These are phyloP conservation scores for Mucor piriformis DNA, from an alignment of 371 early-diverging fungal species.

Conservation along the genomic window DNA sequence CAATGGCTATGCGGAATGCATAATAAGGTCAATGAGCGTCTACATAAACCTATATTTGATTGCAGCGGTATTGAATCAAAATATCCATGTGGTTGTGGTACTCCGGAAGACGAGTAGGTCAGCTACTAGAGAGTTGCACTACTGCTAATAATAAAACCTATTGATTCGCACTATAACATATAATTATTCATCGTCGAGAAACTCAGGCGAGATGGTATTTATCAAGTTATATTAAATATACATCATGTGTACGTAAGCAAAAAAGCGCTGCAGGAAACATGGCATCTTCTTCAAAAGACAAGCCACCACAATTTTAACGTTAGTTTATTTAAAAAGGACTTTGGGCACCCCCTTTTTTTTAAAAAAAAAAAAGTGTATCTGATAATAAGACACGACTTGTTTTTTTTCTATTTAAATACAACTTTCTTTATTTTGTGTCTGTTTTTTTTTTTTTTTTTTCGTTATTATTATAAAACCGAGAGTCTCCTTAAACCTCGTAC, in stretches of 20 bases:
- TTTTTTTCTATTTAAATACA: neutral
- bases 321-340: too few species aligned
- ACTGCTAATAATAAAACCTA: too few species aligned
- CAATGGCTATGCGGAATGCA: slow-evolving; percentile 96
- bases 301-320: too few species aligned
- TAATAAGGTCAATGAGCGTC: slow-evolving; percentile 93
- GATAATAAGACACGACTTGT: neutral
- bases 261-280: neutral
- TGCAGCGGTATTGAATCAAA: slow-evolving; percentile 83
- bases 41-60: slow-evolving; percentile 89
- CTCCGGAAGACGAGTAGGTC: slow-evolving; percentile 29
- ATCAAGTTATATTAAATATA: neutral
- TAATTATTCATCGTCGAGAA: too few species aligned
- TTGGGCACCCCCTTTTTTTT: too few species aligned
- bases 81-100: slow-evolving; percentile 92
- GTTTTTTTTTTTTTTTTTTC: neutral
- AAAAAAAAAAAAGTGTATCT: too few species aligned
- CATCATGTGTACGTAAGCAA: neutral
- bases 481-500: neutral
- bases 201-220: too few species aligned
- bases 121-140: too few species aligned
- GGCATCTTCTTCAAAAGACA: neutral
- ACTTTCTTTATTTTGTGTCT: neutral
- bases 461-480: neutral
- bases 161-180: too few species aligned